Evolutionary conservation across 257 asterid species (phyloP).

Genomic region (Cruciata laevipes): DNA sequence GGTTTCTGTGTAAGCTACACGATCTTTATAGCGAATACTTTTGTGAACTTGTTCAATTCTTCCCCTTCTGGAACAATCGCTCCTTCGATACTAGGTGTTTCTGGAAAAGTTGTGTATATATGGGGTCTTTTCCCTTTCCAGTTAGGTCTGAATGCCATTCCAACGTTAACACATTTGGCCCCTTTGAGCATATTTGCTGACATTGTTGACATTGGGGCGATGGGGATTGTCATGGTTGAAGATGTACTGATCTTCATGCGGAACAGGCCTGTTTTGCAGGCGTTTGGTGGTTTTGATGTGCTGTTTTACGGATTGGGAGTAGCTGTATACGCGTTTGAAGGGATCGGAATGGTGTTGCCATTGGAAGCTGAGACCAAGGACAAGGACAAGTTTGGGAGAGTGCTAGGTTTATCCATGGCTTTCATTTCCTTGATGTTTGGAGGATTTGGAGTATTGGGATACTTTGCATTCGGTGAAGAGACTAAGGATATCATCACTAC

Average conservation of each 20-base stretch:
- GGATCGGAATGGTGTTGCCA: conserved; percentile 82
- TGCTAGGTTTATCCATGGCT: conserved; percentile 53
- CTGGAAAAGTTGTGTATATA: conserved; percentile 47
- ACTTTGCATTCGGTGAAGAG: conserved; percentile 68
- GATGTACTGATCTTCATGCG: conserved; percentile 43
- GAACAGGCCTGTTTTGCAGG: conserved; percentile 50
- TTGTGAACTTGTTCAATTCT: conserved; percentile 41
- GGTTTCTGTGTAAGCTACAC: conserved; percentile 77
- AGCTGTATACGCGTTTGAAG: conserved; percentile 82
- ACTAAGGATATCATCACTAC: conserved; percentile 78
- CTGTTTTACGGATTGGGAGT: conserved; percentile 85
- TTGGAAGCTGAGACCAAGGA: conserved; percentile 74
- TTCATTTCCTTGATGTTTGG: conserved; percentile 64
- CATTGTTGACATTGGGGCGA: conserved; percentile 66
- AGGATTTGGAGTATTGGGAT: conserved; percentile 63
- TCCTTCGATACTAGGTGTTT: conserved; percentile 39
- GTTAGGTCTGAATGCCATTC: conserved; percentile 70
- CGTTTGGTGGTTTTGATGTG: conserved; percentile 57
- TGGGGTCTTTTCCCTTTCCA: conserved; percentile 84
- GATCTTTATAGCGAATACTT: conserved; percentile 64
- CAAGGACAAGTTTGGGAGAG: conserved; percentile 51
- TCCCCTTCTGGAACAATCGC: conserved; percentile 25
- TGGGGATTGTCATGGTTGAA: conserved; percentile 78
- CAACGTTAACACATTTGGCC: conserved; percentile 67
- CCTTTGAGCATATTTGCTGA: conserved; percentile 88